These are phyloP conservation scores for Musa itinerans DNA, from an alignment of 176 grass and related monocot genomes.

Conservation along the genomic window DNA sequence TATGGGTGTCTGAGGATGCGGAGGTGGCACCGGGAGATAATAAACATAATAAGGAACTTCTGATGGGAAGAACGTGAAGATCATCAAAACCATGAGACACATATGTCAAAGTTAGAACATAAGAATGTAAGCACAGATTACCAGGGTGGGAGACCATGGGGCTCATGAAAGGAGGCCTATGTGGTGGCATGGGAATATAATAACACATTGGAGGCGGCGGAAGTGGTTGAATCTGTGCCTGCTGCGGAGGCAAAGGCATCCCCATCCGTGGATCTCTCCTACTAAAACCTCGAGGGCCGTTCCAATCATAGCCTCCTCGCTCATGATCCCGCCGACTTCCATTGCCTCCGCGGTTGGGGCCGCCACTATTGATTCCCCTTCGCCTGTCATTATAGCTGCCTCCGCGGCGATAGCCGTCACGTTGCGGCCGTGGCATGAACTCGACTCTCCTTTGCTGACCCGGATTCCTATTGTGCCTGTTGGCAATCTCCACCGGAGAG, in stretches of 20 bases:
- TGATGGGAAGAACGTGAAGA: slow-evolving; percentile 14
- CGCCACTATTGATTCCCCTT: background rate
- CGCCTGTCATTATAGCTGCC: background rate
- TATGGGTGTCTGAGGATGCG: slow-evolving; percentile 32
- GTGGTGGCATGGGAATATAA: slow-evolving; percentile 23
- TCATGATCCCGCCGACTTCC: slow-evolving; percentile 43
- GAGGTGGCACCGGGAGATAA: background rate
- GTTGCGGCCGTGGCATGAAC: too few species aligned
- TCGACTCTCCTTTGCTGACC: background rate
- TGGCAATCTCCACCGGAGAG: background rate
- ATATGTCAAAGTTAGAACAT: background rate
- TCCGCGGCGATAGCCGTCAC: background rate
- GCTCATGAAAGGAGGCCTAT: slow-evolving; percentile 17
- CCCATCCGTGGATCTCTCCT: slow-evolving; percentile 4
- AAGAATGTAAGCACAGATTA: slow-evolving; percentile 15
- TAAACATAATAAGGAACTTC: slow-evolving; percentile 23
- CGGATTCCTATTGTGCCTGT: background rate
- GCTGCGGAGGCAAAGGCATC: slow-evolving; percentile 12
- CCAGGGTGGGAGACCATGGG: slow-evolving; percentile 29
- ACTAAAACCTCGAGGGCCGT: slow-evolving; percentile 28
- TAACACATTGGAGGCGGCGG: slow-evolving; percentile 3
- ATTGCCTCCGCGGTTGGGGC: slow-evolving; percentile 13
- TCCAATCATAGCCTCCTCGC: slow-evolving; percentile 19
- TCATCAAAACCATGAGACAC: slow-evolving; percentile 14
- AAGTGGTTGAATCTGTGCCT: slow-evolving; percentile 18